Percentiles rank a stretch among this genome's conserved stretches.
Evolutionary conservation across 495 filamentous ascomycete genomes (phyloP).

Genomic region (Apodospora peruviana): DNA sequence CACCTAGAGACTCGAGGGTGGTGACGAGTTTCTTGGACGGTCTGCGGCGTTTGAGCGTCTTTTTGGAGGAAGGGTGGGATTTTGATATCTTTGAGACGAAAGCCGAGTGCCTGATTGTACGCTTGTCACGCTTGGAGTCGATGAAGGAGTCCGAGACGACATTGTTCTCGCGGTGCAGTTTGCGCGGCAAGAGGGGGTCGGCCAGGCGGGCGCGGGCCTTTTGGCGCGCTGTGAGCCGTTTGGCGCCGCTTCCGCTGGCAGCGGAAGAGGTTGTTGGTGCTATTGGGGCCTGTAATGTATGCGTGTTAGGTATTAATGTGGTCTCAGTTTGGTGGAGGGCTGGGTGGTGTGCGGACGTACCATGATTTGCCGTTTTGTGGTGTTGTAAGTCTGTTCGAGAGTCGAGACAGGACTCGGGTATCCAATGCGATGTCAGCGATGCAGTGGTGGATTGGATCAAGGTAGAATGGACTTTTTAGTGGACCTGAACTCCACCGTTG

Average conservation of each 20-base stretch:
- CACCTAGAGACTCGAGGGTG: constrained; percentile 70
- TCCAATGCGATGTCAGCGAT: too few relatives aligned
- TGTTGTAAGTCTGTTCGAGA: neutral
- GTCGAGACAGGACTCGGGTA: too few relatives aligned
- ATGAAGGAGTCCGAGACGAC: constrained; percentile 42
- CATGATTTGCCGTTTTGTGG: constrained; percentile 7
- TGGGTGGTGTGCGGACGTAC: constrained; percentile 4
- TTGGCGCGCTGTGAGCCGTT: constrained; percentile 25
- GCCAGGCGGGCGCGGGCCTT: constrained; percentile 26
- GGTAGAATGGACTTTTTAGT: constrained; percentile 23
- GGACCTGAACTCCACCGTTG: constrained; percentile 9
- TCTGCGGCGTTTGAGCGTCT: constrained; percentile 50
- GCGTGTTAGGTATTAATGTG: neutral
- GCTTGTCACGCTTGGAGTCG: constrained; percentile 72
- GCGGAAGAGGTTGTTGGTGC: neutral
- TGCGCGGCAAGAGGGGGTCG: constrained; percentile 31
- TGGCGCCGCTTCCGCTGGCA: constrained; percentile 6
- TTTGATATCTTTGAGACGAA: constrained; percentile 75
- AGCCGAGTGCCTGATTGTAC: constrained; percentile 64
- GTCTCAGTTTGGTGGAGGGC: neutral
- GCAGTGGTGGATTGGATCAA: too few relatives aligned
- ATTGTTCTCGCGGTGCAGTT: constrained; percentile 36
- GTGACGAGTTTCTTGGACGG: constrained; percentile 70
- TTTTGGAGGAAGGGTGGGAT: constrained; percentile 24
- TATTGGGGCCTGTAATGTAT: neutral